Evolutionary conservation across 202 grass and related monocot genomes (phyloP), one percentile per base, ranked within the genome.

Genomic region (Panicum hallii): DNA sequence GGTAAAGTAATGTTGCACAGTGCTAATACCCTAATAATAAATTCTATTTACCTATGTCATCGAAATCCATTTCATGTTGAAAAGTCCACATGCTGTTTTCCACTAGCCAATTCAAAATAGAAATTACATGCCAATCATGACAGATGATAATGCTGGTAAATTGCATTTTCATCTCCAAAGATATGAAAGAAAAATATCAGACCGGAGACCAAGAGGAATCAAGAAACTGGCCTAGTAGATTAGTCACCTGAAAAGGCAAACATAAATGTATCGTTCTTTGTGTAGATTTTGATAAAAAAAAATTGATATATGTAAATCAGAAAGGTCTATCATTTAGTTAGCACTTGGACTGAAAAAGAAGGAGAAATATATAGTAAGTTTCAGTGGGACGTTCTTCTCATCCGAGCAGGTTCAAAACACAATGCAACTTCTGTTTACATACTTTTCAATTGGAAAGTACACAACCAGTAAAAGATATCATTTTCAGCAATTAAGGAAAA

Each of bases 171-270:
- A 69, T 30, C 40, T 11, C 41, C 52, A 64, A 75, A 60, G 38
- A 75, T n/a, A 75, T 79, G 42, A 63, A 34, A 83, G 68, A 71
- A 66, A 43, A 26, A 44, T 74, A 83, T 90, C 60, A 93, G 63
- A 91, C 86, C 5, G 88, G 93, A 79, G 91, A 95, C 93, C 90
- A 91, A 75, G 88, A 82, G 38, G 90, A 89, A 62, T 80, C 81
- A 82, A 94, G 82, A 82, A 94, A 86, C 50, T 89, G 96, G 42
- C 93, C 88, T 65, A 91, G 88, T 78, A 92, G 84, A 89, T 94
- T 94, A 70, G 88, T 92, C 45, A 90, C 91, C 93, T 99, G 91
- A 72, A 79, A 94, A 84, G 67, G 44, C 32, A 88, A 84, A 79
- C 20, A 71, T 49, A 74, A 53, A 41, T 17, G 19, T n/a, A 62